A percentile compares a stretch with the other conserved stretches of the same genome.
phyloP scores from a whole-genome alignment of 2,329 filamentous ascomycete species.

The Eutypa lata region DNA sequence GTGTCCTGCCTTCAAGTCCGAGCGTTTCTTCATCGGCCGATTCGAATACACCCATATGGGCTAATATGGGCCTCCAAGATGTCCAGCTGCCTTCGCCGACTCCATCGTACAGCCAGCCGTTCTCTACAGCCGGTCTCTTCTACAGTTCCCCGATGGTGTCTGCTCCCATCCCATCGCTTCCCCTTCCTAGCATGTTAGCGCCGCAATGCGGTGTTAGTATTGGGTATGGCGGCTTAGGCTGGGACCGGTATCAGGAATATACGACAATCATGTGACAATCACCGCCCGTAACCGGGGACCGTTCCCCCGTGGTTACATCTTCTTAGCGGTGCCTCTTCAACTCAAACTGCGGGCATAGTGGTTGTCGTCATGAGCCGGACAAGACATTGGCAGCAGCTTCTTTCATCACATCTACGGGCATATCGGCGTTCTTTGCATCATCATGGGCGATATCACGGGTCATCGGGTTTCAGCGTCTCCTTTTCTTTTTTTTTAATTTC shows the following conservation, averaged over 20 bases:
- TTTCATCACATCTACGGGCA: constrained; percentile 20
- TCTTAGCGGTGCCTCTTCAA: constrained; percentile 28
- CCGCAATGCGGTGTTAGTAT: constrained; percentile 79
- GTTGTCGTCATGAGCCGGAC: constrained; percentile 16
- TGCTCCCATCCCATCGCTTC: constrained; percentile 71
- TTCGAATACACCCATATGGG: constrained; percentile 72
- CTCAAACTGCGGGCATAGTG: constrained; percentile 20
- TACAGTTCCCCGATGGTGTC: constrained; percentile 76
- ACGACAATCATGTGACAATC: constrained; percentile 81
- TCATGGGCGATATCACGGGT: constrained; percentile 26
- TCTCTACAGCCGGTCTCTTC: constrained; percentile 69
- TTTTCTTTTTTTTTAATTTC: constrained; percentile 22
- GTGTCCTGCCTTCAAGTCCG: constrained; percentile 84
- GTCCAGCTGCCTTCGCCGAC: constrained; percentile 75
- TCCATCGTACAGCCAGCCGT: constrained; percentile 76
- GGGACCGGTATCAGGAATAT: constrained; percentile 84
- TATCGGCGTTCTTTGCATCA: constrained; percentile 34
- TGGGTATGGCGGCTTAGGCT: constrained; percentile 76
- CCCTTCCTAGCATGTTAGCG: constrained; percentile 82
- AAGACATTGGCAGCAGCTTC: constrained; percentile 20
- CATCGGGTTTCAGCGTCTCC: constrained; percentile 20
- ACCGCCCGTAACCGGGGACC: constrained; percentile 44
- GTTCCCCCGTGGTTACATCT: constrained; percentile 47
- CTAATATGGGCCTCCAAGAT: constrained; percentile 71
- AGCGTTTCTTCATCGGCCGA: constrained; percentile 74